Evolutionary conservation across 2,329 filamentous ascomycete species (phyloP), one percentile per base, ranked within the genome.

Genomic region (Epichloe coenophiala): DNA sequence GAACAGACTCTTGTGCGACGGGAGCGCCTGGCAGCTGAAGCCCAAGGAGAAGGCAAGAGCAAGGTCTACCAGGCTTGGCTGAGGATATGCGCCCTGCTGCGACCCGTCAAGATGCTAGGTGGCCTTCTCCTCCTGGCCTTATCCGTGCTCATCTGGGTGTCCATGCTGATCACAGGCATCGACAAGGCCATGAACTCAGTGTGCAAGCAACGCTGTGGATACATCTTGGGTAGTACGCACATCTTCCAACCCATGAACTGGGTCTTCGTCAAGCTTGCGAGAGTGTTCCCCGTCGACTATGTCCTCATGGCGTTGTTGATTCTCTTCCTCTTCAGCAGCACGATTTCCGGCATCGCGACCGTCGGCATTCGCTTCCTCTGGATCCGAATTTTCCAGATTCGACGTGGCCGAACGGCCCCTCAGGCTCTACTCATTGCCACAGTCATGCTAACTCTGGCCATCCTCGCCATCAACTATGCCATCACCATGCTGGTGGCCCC

Each of bases 101-200:
- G 90, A 7, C 93, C 93, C 1, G 71, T 98, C 59, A 95, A 95
- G 71, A 79, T 97, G 41, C 66, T 97, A 13, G 85, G 88, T 2
- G 93, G 93, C 13, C 72, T 96, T 46, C 58, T 95, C 0, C 71
- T 97, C 3, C 75, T 96, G 35, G 57, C 88, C 2, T 64, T 95
- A 21, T 76, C 87, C 0, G 67, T 95, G 13, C 58, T 95, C 41
- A 77, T 94, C 57, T 95, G 88, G 77, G 77, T 84, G 8, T 95
- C 88, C 12, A 97, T 98, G 88, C 77, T 97, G 58, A 86, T 97
- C 63, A 97, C 91, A 0, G 86, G 83, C 57, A 89, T 97, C 61
- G 93, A 98, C 77, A 97, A 97, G 71, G 88, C 89, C 37, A 90
- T 86, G 66, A 96, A 97, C 71, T 96, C 90, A 3, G 72, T 94